phyloP scores from a whole-genome alignment of 345 rosid species.

The Jatropha curcas region DNA sequence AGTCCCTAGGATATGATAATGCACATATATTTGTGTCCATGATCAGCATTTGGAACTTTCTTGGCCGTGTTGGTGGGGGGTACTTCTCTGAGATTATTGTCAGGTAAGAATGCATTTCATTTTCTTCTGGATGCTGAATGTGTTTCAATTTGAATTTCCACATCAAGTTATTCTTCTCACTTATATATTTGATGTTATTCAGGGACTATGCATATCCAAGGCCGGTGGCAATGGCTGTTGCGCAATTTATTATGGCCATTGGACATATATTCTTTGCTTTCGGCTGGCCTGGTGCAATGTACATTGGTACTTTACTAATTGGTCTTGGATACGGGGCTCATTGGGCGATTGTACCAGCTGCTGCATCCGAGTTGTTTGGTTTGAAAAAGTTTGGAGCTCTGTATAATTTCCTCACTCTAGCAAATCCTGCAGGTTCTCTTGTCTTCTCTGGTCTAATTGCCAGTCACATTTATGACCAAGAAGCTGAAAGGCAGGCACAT shows the following conservation, averaged over 20 bases:
- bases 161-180: background rate
- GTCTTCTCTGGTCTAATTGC: conserved; percentile 91
- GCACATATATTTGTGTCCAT: conserved; percentile 86
- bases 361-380: conserved; percentile 96
- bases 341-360: conserved; percentile 97
- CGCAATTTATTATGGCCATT: conserved; percentile 82
- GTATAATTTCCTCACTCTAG: conserved; percentile 93
- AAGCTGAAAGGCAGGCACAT: conserved; percentile 83
- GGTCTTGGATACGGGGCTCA: conserved; percentile 98
- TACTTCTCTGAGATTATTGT: conserved; percentile 91
- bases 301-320: conserved; percentile 81
- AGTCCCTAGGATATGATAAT: conserved; percentile 82
- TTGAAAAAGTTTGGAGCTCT: conserved; percentile 89
- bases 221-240: conserved; percentile 75
- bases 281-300: conserved; percentile 94
- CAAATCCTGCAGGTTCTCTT: conserved; percentile 95
- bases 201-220: conserved; percentile 95
- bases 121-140: background rate
- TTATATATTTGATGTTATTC: conserved; percentile 12
- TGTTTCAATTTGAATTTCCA: background rate
- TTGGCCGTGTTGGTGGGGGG: conserved; percentile 95
- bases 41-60: conserved; percentile 99
- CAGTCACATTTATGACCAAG: conserved; percentile 78
- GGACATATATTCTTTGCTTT: conserved; percentile 88
- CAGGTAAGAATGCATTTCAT: conserved; percentile 46